Conservation (phyloP, 345 rosid species). For the Ailanthus altissimus region DNA sequence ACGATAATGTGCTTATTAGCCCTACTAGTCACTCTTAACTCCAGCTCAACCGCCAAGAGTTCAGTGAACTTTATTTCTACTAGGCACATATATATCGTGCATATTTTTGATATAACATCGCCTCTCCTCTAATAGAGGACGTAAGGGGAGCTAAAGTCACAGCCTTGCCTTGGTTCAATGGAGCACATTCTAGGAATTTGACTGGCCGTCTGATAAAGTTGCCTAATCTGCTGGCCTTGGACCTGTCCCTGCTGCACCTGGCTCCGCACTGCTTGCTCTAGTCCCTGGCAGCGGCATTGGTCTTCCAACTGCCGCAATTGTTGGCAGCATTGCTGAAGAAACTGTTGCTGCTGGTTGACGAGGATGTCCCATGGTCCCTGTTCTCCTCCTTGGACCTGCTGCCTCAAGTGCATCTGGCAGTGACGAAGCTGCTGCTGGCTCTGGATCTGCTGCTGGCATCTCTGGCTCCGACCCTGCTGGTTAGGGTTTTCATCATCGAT, state of each 20-base stretch:
- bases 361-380: constrained; percentile 9
- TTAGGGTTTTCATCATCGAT: constrained; percentile 20
- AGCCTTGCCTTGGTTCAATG: constrained; percentile 14
- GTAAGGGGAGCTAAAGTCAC: constrained; percentile 9
- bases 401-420: constrained; percentile 38
- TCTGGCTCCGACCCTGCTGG: background rate
- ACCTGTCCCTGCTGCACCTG: constrained; percentile 12
- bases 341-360: constrained; percentile 1
- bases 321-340: constrained; percentile 31
- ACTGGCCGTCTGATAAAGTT: constrained; percentile 7
- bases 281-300: constrained; percentile 37
- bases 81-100: background rate
- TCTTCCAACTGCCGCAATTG: constrained; percentile 27
- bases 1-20: constrained; percentile 17
- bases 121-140: background rate
- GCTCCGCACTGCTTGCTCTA: constrained; percentile 9
- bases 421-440: constrained; percentile 35
- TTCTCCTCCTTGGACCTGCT: constrained; percentile 1
- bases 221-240: background rate
- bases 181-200: constrained; percentile 25
- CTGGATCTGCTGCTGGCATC: constrained; percentile 28
- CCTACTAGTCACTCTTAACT: background rate
- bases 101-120: background rate
- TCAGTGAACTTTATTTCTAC: constrained; percentile 10
- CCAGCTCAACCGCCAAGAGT: background rate